A percentile compares a stretch with the other conserved stretches of the same genome.
Evolutionary conservation across 169 alveolate species (phyloP).

Genomic region (Cryptosporidium parvum): DNA sequence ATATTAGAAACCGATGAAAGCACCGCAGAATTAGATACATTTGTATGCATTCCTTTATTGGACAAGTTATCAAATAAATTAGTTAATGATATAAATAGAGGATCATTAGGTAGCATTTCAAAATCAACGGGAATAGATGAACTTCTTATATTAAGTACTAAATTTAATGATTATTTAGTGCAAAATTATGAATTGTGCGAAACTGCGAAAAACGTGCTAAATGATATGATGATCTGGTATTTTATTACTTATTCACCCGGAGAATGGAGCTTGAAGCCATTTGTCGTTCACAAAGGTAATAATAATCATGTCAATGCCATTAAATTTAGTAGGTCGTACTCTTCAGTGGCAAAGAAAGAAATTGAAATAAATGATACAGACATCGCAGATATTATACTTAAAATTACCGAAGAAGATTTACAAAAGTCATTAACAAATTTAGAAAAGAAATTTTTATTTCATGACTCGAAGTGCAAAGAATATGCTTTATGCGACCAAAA

Average conservation of each 20-base stretch:
- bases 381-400: constrained; percentile 35
- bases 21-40: constrained; percentile 7
- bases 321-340: constrained; percentile 20
- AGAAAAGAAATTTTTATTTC: constrained; percentile 49
- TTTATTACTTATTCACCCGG: constrained; percentile 31
- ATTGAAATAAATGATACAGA: constrained; percentile 42
- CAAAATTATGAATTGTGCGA: constrained; percentile 1
- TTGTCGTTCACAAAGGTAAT: constrained; percentile 3
- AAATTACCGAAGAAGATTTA: constrained; percentile 35
- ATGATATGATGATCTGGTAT: constrained; percentile 41
- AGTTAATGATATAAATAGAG: constrained; percentile 19
- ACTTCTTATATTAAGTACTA: neutral
- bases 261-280: constrained; percentile 49
- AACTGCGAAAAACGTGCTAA: constrained; percentile 4
- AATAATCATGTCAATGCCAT: constrained; percentile 14
- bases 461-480: constrained; percentile 58
- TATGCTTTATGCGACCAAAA: constrained; percentile 52
- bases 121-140: neutral
- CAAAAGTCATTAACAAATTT: constrained; percentile 32
- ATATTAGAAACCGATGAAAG: neutral
- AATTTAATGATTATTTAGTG: constrained; percentile 21
- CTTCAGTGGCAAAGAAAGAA: constrained; percentile 24
- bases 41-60: constrained; percentile 13
- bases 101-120: constrained; percentile 25
- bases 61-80: constrained; percentile 18